These are phyloP conservation scores for Galerina marginata DNA, from an alignment of 768 basidiomycete genomes.

Conservation along the genomic window DNA sequence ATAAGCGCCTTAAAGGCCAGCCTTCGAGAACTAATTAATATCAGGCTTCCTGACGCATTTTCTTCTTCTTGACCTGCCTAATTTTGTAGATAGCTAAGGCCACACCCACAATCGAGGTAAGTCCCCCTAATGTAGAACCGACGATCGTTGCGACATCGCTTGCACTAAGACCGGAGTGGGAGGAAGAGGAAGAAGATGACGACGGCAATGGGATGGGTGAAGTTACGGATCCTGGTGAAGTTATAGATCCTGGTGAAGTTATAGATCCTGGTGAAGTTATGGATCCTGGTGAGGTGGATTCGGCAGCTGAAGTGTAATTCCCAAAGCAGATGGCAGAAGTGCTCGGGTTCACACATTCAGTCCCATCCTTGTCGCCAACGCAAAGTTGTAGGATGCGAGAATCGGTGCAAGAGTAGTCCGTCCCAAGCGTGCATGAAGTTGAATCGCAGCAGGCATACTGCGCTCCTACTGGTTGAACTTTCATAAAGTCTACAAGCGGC, in stretches of 20 bases:
- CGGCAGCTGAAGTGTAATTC: not conserved
- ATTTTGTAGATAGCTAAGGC: no score
- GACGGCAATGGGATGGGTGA: not conserved
- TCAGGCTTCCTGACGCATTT: no score
- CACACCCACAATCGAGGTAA: not conserved
- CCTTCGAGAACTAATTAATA: no score
- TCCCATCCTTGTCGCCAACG: not conserved
- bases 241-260: not conserved
- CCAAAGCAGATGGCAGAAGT: not conserved
- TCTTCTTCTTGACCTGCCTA: no score
- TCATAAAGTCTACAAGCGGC: not conserved
- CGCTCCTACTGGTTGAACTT: not conserved
- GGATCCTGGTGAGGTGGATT: not conserved
- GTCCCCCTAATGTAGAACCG: not conserved
- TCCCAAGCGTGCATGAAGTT: not conserved
- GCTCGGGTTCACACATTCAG: not conserved
- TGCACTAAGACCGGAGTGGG: not conserved
- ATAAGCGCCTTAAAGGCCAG: no score
- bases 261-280: not conserved
- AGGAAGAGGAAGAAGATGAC: not conserved
- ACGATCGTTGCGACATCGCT: not conserved
- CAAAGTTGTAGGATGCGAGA: not conserved
- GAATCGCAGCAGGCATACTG: slow-evolving; percentile 1
- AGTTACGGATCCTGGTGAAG: not conserved
- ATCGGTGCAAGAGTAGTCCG: not conserved